Base-by-base conservation (phyloP, 768 basidiomycete species). In the Xerocomus spinulosus region DNA sequence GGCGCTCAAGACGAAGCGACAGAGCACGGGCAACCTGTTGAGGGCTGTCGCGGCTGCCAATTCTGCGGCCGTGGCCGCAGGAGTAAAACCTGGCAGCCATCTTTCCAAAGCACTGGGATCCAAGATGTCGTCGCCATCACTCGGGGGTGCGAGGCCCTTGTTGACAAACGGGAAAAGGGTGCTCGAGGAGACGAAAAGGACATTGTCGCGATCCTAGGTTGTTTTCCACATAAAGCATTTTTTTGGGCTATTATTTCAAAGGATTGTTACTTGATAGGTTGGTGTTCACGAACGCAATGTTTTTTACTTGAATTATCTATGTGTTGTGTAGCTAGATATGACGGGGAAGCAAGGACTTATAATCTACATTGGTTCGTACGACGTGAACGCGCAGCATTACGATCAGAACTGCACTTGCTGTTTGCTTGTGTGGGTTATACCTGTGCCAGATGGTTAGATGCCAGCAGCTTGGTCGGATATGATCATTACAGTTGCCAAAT, bases 11-110 rank as follows among this genome's bases (percentile, higher is more conserved):
- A 49, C 58, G 13, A 79, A 76, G 55, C 63, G 79, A 39, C 67
- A 70, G 26, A 82, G 79, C 55, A 73, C 68, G 20, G 81, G 79
- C 0, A 74, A 80, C 40, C 55, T 78, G 21, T 60, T 87, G 45
- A 68, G 85, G 15, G 81, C 75, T 3, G 74, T 84, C 13, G 85
- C 85, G 5, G 72, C 74, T 28, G 77, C 76, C 2, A 84, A 78
- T 55, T 73, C 70, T 18, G 76, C 70, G 0, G 53, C 62, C 2
- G 52, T 47, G 3, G 48, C 60, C 25, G 52, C 50, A 2, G 57
- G 64, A 12, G 21, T 42, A 15, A 59, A 63, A 42, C 52, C 57
- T 9, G 51, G 56, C 42, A 51, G 49, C 18, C 42, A 34, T n/a
- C 23, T 44, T n/a, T 32, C 39, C 21, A 56, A 51, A 42, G 40